Evolutionary conservation across 306 rosid species (phyloP), one percentile per base, ranked within the genome.

Genomic region (Urtica urens): DNA sequence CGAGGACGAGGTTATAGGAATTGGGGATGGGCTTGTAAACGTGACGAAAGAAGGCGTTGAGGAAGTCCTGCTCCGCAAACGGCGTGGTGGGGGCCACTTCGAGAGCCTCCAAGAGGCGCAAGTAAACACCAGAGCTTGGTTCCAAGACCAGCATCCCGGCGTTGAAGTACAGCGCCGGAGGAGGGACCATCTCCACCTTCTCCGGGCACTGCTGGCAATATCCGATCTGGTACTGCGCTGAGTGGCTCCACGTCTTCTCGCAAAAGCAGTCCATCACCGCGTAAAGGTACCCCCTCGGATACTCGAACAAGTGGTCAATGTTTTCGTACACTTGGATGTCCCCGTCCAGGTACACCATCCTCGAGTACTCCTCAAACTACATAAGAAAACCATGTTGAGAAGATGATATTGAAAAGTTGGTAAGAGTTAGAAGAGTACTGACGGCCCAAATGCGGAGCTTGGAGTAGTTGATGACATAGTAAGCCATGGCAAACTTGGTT

Each of bases 361-460:
- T 73, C 61, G 63, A 71, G 4, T 73, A 73, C 62, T 73, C 79
- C 49, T 49, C 75, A 51, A 73, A 68, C 79, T 73, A 41, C 63
- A 67, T 41, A 31, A 13, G 37, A 31, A 31, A 31, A 31, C 37
- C 37, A 2, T 31, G 7, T 0, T 44, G 22, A 10, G 29, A 44
- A 11, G 33, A 28, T 28, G 33, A 28, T 28, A 10, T 4, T 28
- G 10, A 4, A 28, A 28, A 28, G 10, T 28, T 28, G 12, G 49
- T 20, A 9, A 10, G 23, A 20, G 14, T n/a, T 10, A 13, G 3
- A 40, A 40, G 7, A 40, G 46, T 20, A 45, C 49, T 23, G 5
- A 76, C 82, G 75, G 65, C 78, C 82, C 82, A 76, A 7, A 76
- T 76, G 24, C 82, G 75, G 35, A 76, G 82, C 55, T 76, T 76